Evolutionary conservation across 73 alveolate species (phyloP).

Genomic region (Tetrahymena malaccensis): DNA sequence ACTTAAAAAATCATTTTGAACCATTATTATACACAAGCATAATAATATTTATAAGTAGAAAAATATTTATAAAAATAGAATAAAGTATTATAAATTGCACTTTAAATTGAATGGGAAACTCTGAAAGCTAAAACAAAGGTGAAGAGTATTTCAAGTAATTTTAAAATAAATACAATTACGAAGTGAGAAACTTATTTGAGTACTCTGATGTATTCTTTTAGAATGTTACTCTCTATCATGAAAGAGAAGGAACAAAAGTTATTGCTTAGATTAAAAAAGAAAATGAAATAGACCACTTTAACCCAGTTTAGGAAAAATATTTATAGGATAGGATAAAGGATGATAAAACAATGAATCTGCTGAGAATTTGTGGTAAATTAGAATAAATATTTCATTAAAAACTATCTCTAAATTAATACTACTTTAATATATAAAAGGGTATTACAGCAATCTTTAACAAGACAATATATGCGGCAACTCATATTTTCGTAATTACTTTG

Average conservation of each 20-base stretch:
- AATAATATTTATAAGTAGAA: background rate
- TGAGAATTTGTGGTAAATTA: background rate
- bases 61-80: background rate
- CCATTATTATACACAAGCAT: background rate
- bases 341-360: background rate
- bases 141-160: background rate
- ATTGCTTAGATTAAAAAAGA: background rate
- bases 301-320: background rate
- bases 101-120: background rate
- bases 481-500: background rate
- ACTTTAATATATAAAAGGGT: background rate
- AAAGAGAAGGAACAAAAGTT: background rate
- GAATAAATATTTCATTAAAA: background rate
- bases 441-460: background rate
- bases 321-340: background rate
- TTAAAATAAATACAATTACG: background rate
- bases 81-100: background rate
- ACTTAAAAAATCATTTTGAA: background rate
- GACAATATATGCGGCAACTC: background rate
- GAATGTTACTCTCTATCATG: background rate
- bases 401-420: background rate
- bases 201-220: background rate
- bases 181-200: background rate
- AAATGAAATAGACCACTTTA: background rate
- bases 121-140: background rate